A percentile compares a stretch with the other conserved stretches of the same genome.
Conservation (phyloP, 2,329 filamentous ascomycete species). For the Penicillium occitanis region DNA sequence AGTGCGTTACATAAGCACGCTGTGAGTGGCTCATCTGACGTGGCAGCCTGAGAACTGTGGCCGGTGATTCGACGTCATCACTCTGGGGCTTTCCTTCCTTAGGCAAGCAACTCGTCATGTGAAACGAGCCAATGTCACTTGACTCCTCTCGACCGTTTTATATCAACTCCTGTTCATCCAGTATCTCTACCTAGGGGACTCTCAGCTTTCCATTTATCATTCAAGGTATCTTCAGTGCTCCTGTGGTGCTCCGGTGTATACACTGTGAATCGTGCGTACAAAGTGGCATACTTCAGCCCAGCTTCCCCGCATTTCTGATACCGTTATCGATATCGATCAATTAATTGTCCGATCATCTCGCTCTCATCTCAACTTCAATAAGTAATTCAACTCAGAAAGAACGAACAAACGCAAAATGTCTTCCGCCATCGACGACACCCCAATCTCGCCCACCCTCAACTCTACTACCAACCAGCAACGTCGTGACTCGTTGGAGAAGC, state of each 20-base stretch:
- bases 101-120: constrained; percentile 8
- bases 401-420: neutral
- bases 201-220: neutral
- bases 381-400: neutral
- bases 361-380: neutral
- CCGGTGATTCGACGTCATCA: constrained; percentile 8
- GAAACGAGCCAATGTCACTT: constrained; percentile 11
- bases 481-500: constrained; percentile 69
- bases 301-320: constrained; percentile 22
- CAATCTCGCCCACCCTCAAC: constrained; percentile 53
- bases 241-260: neutral
- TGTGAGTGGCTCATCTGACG: constrained; percentile 23
- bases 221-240: neutral
- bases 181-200: neutral
- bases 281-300: neutral
- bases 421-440: constrained; percentile 54
- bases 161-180: neutral
- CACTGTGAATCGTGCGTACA: neutral
- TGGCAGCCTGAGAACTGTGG: neutral
- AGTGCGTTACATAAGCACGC: neutral
- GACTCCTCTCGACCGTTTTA: neutral
- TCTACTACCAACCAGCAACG: constrained; percentile 51
- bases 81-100: neutral
- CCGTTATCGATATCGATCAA: constrained; percentile 20
- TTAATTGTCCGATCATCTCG: neutral